A percentile compares a stretch with the other conserved stretches of the same genome.
Evolutionary conservation across 2,329 filamentous ascomycete genomes (phyloP).

Genomic region (Colletotrichum eleusines): DNA sequence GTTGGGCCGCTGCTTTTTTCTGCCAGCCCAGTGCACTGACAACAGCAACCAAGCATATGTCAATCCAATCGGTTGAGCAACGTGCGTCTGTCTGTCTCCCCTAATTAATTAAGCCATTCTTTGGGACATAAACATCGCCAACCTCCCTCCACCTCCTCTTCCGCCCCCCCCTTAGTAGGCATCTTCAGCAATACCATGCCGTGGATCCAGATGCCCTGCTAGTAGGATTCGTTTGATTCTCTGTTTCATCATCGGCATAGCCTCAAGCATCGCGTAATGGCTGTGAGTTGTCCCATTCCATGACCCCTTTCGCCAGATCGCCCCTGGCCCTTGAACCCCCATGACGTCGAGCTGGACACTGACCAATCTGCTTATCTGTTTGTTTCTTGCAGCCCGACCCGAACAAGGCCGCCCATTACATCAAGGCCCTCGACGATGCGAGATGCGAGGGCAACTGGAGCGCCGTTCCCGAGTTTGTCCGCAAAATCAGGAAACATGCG

Average conservation of each 20-base stretch:
- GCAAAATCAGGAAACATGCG: constrained; percentile 95
- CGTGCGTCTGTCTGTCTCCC: constrained; percentile 33
- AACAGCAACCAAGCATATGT: constrained; percentile 36
- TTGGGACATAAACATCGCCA: constrained; percentile 33
- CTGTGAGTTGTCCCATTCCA: constrained; percentile 48
- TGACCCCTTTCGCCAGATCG: constrained; percentile 6
- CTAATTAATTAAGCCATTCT: constrained; percentile 37
- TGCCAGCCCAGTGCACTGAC: constrained; percentile 17
- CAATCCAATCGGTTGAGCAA: constrained; percentile 39
- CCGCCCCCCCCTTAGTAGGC: constrained; percentile 1
- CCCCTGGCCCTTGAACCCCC: constrained; percentile 26
- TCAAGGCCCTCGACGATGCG: constrained; percentile 84
- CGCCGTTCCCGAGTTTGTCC: constrained; percentile 86
- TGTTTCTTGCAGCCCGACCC: constrained; percentile 40
- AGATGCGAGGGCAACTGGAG: constrained; percentile 91
- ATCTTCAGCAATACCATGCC: constrained; percentile 31
- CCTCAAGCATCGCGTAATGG: constrained; percentile 49
- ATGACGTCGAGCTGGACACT: constrained; percentile 41
- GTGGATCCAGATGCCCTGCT: constrained; percentile 32
- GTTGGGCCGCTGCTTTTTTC: too few relatives aligned
- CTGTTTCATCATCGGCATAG: constrained; percentile 16
- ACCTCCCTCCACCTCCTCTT: constrained; percentile 13
- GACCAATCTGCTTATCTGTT: constrained; percentile 25
- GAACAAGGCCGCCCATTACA: constrained; percentile 85
- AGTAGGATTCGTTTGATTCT: constrained; percentile 33